Evolutionary conservation across 2,329 filamentous ascomycete genomes (phyloP).

Genomic region (Phialophora macrospora): DNA sequence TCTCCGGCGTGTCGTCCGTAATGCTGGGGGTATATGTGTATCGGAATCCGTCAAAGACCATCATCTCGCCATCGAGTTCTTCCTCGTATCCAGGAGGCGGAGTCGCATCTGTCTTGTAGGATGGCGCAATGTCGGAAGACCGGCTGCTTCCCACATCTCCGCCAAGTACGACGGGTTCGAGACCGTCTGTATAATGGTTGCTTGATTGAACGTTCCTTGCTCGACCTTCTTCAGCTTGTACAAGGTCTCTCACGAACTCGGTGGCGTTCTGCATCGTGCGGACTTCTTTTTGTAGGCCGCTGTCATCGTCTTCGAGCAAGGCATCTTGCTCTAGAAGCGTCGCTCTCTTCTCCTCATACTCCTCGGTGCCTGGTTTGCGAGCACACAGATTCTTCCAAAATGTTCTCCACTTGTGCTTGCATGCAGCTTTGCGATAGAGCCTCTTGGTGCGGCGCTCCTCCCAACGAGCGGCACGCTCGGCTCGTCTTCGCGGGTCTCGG

Average conservation of each 20-base stretch:
- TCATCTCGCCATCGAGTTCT: constrained; percentile 45
- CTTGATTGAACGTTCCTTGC: constrained; percentile 10
- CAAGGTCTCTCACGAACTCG: constrained; percentile 57
- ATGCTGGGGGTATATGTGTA: constrained; percentile 43
- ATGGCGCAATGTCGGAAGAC: constrained; percentile 31
- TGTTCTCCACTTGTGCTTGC: constrained; percentile 56
- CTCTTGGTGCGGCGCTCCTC: constrained; percentile 60
- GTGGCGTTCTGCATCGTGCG: constrained; percentile 58
- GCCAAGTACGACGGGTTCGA: constrained; percentile 24
- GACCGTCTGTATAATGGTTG: constrained; percentile 19
- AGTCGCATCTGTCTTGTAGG: constrained; percentile 33
- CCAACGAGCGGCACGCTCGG: constrained; percentile 58
- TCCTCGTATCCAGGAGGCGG: constrained; percentile 52
- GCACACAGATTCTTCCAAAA: constrained; percentile 54
- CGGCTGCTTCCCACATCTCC: constrained; percentile 36
- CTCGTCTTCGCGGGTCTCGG: constrained; percentile 56
- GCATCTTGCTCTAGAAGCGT: constrained; percentile 54
- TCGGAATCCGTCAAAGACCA: constrained; percentile 51
- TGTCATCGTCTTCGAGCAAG: constrained; percentile 52
- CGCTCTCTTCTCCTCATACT: constrained; percentile 59
- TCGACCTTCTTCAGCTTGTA: constrained; percentile 48
- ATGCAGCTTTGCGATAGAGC: constrained; percentile 60
- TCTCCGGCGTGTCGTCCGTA: constrained; percentile 44
- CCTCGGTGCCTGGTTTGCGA: constrained; percentile 43
- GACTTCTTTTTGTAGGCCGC: constrained; percentile 57